Base-by-base conservation (phyloP, 2,329 filamentous ascomycete species). In the Botrytis byssoidea region DNA sequence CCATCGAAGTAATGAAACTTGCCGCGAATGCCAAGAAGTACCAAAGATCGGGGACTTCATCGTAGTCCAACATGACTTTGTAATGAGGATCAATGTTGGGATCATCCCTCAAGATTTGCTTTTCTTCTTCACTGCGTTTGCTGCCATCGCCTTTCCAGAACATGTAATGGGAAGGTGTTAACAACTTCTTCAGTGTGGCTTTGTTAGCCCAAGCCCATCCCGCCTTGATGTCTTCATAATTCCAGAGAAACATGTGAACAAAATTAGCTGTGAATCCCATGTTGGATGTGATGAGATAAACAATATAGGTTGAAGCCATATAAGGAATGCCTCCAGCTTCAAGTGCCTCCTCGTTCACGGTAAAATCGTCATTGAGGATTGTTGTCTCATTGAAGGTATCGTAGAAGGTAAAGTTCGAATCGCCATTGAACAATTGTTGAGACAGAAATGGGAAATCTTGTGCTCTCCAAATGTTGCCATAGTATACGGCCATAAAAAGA, bases 21-120 rank as follows among this genome's bases (percentile, higher is more conserved):
- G 83, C 37, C 7, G 83, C 74, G 16, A 74, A 71, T 37, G 40
- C 72, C 32, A 87, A 83, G 29, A 88, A 82, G 73, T 89, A 90
- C 88, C 88, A 90, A 86, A 86, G 89, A 63, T 86, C 79, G 0
- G 88, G 88, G 0, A 85, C 85, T 63, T 87, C 83, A 75, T 85
- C 84, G 79, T 89, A 90, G 51, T 84, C 83, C 32, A 78, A 59
- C 83, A 85, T 84, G 57, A 83, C 73, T 64, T 79, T 81, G 77
- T 84, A 85, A 75, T 85, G 84, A 5, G 84, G 84, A 72, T 85
- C 84, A 55, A 78, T 72, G 25, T 68, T 70, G 3, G 75, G 76
- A 59, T 78, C 72, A 25, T 71, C 57, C 25, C 74, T 71, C 16
- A 76, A 35, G 18, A 74, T 64, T 35, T 75, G 60, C 65, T 74